Evolutionary conservation across 768 basidiomycete species (phyloP).

Genomic region (Pleurotus tuoliensis): DNA sequence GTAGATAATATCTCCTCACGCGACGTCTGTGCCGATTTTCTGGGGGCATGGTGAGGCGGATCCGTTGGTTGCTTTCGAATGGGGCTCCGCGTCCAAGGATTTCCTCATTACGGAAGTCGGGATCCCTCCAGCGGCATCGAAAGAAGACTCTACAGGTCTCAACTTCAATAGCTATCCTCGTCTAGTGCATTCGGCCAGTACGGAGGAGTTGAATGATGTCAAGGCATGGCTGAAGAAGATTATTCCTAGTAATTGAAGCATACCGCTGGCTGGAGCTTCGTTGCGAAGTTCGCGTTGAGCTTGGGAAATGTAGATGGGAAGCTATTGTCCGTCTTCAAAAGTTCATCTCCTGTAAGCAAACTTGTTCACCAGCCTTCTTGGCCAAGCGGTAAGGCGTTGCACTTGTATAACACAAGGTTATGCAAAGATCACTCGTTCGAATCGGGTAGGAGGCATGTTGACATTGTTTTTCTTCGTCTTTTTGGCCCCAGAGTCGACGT

Average conservation of each 20-base stretch:
- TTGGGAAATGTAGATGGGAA: too few relatives aligned
- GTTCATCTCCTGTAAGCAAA: too few relatives aligned
- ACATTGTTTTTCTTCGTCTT: background rate
- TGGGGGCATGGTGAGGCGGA: conserved; percentile 20
- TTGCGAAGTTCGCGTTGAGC: too few relatives aligned
- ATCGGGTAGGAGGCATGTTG: background rate
- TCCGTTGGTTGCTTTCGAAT: conserved; percentile 10
- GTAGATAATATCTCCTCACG: conserved; percentile 15
- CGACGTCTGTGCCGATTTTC: conserved; percentile 15
- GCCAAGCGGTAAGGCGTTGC: background rate
- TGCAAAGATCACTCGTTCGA: background rate
- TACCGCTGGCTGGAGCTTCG: background rate
- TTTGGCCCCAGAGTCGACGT: background rate
- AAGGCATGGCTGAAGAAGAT: conserved; percentile 14
- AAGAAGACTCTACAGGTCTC: conserved; percentile 10
- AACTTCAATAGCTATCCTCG: conserved; percentile 12
- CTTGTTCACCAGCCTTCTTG: background rate
- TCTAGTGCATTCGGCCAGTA: conserved; percentile 12
- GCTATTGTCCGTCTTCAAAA: too few relatives aligned
- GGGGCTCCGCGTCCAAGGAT: conserved; percentile 11
- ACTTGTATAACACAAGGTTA: background rate
- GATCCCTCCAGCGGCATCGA: conserved; percentile 1
- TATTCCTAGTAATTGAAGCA: conserved; percentile 10
- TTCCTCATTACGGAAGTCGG: conserved; percentile 15
- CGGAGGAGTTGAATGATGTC: conserved; percentile 15